Evolutionary conservation across 1,284 basidiomycete species (phyloP).

Genomic region (Boletus smithii): DNA sequence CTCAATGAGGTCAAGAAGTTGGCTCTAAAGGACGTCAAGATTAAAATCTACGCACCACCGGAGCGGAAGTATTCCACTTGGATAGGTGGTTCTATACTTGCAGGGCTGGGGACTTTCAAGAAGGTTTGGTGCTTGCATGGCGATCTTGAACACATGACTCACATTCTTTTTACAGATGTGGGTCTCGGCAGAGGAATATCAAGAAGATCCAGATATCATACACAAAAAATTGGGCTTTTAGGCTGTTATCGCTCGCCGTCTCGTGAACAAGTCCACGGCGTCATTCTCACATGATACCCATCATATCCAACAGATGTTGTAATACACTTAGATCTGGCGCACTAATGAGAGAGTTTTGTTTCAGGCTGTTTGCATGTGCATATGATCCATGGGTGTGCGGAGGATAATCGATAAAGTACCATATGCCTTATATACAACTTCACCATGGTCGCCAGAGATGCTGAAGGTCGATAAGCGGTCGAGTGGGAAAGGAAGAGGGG

Average conservation of each 20-base stretch:
- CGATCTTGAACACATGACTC: slow-evolving; percentile 7
- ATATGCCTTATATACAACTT: slow-evolving; percentile 44
- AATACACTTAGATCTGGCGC: slow-evolving; percentile 31
- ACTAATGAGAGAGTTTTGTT: slow-evolving; percentile 35
- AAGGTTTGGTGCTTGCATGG: slow-evolving; percentile 59
- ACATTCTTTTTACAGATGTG: slow-evolving; percentile 69
- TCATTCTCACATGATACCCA: slow-evolving; percentile 32
- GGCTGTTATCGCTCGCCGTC: slow-evolving; percentile 4
- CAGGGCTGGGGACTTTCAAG: slow-evolving; percentile 95
- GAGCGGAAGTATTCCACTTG: slow-evolving; percentile 99
- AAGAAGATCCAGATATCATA: slow-evolving; percentile 98
- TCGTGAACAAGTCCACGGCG: slow-evolving; percentile 8
- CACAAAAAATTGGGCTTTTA: slow-evolving; percentile 86
- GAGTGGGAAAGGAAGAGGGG: slow-evolving; percentile 31
- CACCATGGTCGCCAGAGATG: slow-evolving; percentile 35
- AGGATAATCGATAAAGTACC: slow-evolving; percentile 35
- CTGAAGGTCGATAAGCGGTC: slow-evolving; percentile 38
- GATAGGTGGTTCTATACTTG: slow-evolving; percentile 97
- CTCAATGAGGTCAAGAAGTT: slow-evolving; percentile 95
- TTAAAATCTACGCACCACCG: slow-evolving; percentile 99
- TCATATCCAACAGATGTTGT: slow-evolving; percentile 29
- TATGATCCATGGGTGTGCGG: slow-evolving; percentile 41
- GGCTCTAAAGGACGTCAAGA: slow-evolving; percentile 96
- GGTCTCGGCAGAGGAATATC: slow-evolving; percentile 99
- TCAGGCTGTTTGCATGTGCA: slow-evolving; percentile 41